These are phyloP conservation scores for Verticillium isaacii DNA, from an alignment of 2,329 filamentous ascomycete genomes.

Conservation along the genomic window DNA sequence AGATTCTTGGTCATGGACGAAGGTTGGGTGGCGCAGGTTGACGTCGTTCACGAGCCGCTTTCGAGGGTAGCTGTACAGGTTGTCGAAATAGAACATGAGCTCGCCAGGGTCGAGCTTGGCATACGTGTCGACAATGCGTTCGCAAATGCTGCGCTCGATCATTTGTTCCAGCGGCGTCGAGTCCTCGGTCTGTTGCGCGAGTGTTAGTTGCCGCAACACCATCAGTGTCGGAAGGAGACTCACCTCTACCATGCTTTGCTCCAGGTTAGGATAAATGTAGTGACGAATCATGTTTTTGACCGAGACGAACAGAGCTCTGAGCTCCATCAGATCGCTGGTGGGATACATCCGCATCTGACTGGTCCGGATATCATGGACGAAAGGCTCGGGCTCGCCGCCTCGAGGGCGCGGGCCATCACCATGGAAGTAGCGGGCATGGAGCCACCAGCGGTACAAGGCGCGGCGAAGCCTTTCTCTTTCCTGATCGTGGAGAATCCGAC, in stretches of 20 bases:
- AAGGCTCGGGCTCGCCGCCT: constrained; percentile 30
- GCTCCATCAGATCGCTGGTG: constrained; percentile 37
- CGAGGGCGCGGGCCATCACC: constrained; percentile 33
- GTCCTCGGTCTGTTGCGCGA: constrained; percentile 1
- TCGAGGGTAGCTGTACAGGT: constrained; percentile 40
- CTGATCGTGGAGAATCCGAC: constrained; percentile 34
- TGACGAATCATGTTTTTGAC: constrained; percentile 38
- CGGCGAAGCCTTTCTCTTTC: constrained; percentile 44
- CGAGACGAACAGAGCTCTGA: constrained; percentile 39
- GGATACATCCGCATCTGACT: constrained; percentile 39
- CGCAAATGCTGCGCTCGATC: constrained; percentile 12
- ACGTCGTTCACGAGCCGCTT: constrained; percentile 38
- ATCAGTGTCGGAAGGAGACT: constrained; percentile 7
- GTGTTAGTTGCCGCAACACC: neutral
- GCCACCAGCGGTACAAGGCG: constrained; percentile 50
- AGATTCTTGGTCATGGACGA: constrained; percentile 40
- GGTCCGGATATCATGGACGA: constrained; percentile 33
- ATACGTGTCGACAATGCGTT: constrained; percentile 36
- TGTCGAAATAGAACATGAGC: constrained; percentile 44
- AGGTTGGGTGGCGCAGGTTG: constrained; percentile 31
- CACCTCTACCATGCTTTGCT: constrained; percentile 30
- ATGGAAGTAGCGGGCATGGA: constrained; percentile 49
- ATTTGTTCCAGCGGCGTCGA: constrained; percentile 7
- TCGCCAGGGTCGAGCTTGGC: constrained; percentile 45
- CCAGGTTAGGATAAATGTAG: constrained; percentile 41